Evolutionary conservation across 73 alveolate species (phyloP).

Genomic region (Paramecium caudatum): DNA sequence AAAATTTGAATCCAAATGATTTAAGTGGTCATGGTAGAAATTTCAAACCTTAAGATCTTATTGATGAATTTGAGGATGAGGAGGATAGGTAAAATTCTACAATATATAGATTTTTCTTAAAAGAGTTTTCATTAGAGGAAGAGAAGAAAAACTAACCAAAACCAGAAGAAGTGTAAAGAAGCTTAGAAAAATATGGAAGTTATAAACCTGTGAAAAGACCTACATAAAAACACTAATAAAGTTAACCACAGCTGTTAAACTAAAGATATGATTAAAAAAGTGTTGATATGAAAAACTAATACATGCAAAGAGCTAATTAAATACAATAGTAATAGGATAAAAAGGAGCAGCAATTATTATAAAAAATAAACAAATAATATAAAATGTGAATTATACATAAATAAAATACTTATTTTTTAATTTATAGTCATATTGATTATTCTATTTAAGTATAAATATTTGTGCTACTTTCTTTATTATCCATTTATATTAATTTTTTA

Average conservation of each 20-base stretch:
- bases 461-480: constrained; percentile 32
- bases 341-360: constrained; percentile 34
- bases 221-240: constrained; percentile 21
- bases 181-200: constrained; percentile 47
- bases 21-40: constrained; percentile 65
- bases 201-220: constrained; percentile 63
- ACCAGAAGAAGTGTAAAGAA: constrained; percentile 55
- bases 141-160: constrained; percentile 24
- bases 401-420: too few relatives aligned
- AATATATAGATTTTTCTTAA: constrained; percentile 30
- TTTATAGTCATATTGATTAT: constrained; percentile 7
- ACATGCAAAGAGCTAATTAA: constrained; percentile 63
- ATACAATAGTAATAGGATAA: constrained; percentile 27
- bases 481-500: not conserved
- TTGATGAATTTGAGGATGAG: constrained; percentile 66
- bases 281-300: constrained; percentile 46
- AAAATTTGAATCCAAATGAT: constrained; percentile 64
- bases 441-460: constrained; percentile 20
- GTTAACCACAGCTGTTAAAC: constrained; percentile 41
- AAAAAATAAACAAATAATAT: constrained; percentile 55
- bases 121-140: constrained; percentile 60
- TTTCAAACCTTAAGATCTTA: constrained; percentile 61
- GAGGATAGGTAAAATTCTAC: constrained; percentile 28
- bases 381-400: constrained; percentile 8
- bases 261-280: constrained; percentile 21